Evolutionary conservation across 495 filamentous ascomycete genomes (phyloP).

Genomic region (Durotheca rogersii): DNA sequence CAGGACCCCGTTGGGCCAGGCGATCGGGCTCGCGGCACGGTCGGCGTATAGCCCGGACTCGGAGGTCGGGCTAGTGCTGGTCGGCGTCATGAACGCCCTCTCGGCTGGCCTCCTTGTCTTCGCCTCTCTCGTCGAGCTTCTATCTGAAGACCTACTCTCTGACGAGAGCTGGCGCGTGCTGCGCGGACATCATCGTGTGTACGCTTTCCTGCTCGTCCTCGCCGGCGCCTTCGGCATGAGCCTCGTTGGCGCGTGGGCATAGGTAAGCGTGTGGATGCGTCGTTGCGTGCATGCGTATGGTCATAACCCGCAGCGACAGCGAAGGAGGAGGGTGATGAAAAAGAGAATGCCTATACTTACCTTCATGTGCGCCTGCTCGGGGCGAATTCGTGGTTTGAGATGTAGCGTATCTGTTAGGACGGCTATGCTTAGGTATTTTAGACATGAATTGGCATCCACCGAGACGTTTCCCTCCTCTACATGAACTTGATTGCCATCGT

Average conservation of each 20-base stretch:
- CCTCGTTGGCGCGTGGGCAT: slow-evolving; percentile 71
- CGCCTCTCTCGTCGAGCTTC: slow-evolving; percentile 68
- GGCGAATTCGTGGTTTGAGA: too few species aligned
- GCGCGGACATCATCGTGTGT: slow-evolving; percentile 56
- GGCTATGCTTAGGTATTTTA: too few species aligned
- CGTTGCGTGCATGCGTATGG: too few species aligned
- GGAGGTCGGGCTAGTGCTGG: slow-evolving; percentile 64
- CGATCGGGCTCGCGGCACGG: slow-evolving; percentile 65
- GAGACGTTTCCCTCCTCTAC: too few species aligned
- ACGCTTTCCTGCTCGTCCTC: slow-evolving; percentile 66
- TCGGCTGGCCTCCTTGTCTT: slow-evolving; percentile 67
- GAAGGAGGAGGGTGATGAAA: too few species aligned
- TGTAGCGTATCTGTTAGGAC: too few species aligned
- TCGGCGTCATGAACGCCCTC: slow-evolving; percentile 71
- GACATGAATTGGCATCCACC: too few species aligned
- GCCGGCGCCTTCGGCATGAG: slow-evolving; percentile 67
- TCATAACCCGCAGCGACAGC: too few species aligned
- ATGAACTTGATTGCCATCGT: too few species aligned
- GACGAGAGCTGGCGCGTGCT: slow-evolving; percentile 64
- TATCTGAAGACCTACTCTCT: slow-evolving; percentile 73
- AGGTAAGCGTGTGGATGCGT: too few species aligned
- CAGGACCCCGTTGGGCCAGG: slow-evolving; percentile 67
- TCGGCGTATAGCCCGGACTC: slow-evolving; percentile 65
- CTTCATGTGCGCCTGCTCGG: too few species aligned
- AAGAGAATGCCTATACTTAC: too few species aligned